phyloP scores from a whole-genome alignment of 345 rosid species.

The Excoecaria agallocha region DNA sequence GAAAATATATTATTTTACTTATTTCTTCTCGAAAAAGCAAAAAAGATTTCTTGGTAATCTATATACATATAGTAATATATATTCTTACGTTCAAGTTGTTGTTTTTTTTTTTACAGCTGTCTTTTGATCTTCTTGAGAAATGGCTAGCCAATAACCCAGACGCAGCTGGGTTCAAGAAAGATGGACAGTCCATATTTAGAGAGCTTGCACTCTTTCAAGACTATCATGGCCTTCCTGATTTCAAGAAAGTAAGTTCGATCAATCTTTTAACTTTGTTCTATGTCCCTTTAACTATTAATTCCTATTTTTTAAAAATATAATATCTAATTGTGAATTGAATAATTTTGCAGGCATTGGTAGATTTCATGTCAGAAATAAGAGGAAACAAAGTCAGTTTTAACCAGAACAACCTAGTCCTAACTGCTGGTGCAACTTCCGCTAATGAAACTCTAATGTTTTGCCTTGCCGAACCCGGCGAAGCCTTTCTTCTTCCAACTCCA shows the following conservation, averaged over 20 bases:
- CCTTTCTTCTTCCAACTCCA: conserved; percentile 78
- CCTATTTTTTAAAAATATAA: not conserved
- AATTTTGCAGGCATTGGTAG: conserved; percentile 58
- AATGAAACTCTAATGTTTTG: conserved; percentile 79
- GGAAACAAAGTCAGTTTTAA: conserved; percentile 67
- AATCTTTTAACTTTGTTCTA: not conserved
- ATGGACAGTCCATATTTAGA: conserved; percentile 61
- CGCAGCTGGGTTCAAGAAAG: conserved; percentile 54
- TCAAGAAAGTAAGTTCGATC: conserved; percentile 52
- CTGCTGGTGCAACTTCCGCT: conserved; percentile 84
- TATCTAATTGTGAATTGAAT: not conserved
- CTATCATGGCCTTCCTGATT: conserved; percentile 67
- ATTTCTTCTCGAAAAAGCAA: no score
- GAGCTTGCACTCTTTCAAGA: conserved; percentile 89
- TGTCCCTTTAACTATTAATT: not conserved
- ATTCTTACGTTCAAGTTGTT: not conserved
- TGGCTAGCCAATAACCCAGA: conserved; percentile 71
- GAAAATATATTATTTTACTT: no score
- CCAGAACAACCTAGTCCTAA: conserved; percentile 53
- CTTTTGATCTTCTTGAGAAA: conserved; percentile 62
- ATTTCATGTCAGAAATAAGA: conserved; percentile 81
- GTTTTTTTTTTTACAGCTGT: conserved; percentile 46
- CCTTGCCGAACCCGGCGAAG: conserved; percentile 72
- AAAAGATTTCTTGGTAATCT: no score
- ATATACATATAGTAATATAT: not conserved